A percentile compares a stretch with the other conserved stretches of the same genome.
phyloP scores from a whole-genome alignment of 176 grass and related monocot species.

The Eremochloa ophiuroides region DNA sequence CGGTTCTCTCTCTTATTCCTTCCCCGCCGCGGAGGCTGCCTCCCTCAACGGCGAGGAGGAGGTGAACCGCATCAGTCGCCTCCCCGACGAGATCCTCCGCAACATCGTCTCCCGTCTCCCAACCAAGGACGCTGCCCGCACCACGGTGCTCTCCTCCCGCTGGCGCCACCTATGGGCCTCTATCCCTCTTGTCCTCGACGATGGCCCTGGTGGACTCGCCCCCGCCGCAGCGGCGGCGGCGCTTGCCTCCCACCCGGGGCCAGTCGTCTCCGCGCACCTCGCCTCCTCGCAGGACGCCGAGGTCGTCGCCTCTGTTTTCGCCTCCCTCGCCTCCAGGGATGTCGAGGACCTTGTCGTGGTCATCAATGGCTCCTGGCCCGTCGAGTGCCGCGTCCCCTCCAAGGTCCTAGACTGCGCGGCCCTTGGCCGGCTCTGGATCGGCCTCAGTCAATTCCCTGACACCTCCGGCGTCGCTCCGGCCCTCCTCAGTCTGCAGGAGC shows the following conservation, averaged over 20 bases:
- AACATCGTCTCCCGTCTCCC: conserved; percentile 38
- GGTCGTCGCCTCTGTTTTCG: conserved; percentile 19
- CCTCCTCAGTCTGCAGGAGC: conserved; percentile 22
- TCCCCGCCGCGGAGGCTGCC: neutral
- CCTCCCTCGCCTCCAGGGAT: conserved; percentile 24
- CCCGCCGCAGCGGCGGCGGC: conserved; percentile 9
- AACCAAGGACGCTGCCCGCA: conserved; percentile 48
- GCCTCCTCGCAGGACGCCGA: conserved; percentile 11
- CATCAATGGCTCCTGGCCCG: conserved; percentile 17
- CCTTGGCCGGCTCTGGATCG: conserved; percentile 34
- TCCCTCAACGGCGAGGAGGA: neutral
- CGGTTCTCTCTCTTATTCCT: neutral
- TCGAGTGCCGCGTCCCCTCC: conserved; percentile 19
- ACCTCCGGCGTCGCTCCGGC: conserved; percentile 13
- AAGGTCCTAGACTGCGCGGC: conserved; percentile 21
- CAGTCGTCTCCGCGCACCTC: conserved; percentile 25
- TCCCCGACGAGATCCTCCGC: conserved; percentile 32
- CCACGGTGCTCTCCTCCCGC: conserved; percentile 34
- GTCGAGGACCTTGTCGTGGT: conserved; percentile 31
- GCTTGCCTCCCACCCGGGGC: conserved; percentile 34
- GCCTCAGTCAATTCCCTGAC: conserved; percentile 42
- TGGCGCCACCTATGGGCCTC: conserved; percentile 44
- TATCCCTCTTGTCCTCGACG: conserved; percentile 27
- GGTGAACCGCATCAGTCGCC: conserved; percentile 30
- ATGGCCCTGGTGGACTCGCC: neutral